Conservation (phyloP, 2,329 filamentous ascomycete species). For the Diaporthe sp. region DNA sequence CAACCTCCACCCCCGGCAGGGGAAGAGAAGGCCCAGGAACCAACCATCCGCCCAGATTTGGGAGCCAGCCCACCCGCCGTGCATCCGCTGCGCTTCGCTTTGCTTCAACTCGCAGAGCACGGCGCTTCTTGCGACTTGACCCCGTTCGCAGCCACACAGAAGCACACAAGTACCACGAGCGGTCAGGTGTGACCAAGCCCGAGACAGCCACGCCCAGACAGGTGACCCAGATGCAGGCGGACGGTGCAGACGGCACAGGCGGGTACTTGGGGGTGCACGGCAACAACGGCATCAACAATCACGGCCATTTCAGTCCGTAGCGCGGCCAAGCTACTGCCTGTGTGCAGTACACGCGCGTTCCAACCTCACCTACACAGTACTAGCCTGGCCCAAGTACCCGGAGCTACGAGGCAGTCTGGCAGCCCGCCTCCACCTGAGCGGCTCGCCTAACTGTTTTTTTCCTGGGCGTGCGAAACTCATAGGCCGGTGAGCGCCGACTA, state of each 20-base stretch:
- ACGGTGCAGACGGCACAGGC: constrained; percentile 3
- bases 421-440: constrained; percentile 13
- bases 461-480: constrained; percentile 11
- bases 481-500: constrained; percentile 17
- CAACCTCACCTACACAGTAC: constrained; percentile 18
- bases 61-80: background rate
- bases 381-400: background rate
- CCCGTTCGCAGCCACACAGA: background rate
- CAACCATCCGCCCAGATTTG: constrained; percentile 7
- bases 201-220: constrained; percentile 9
- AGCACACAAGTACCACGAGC: background rate
- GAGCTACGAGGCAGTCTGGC: background rate
- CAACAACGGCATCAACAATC: constrained; percentile 23
- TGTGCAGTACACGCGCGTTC: background rate
- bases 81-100: background rate
- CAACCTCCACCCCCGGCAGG: background rate
- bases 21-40: background rate
- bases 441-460: constrained; percentile 2
- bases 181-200: constrained; percentile 14
- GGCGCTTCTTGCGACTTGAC: background rate
- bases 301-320: constrained; percentile 9
- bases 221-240: background rate
- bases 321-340: constrained; percentile 3
- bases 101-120: background rate
- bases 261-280: constrained; percentile 11